Percentiles rank a stretch among this genome's conserved stretches.
These are phyloP conservation scores for Hyphopichia khmerensis DNA, from an alignment of 1,139 yeast genomes.

Conservation along the genomic window DNA sequence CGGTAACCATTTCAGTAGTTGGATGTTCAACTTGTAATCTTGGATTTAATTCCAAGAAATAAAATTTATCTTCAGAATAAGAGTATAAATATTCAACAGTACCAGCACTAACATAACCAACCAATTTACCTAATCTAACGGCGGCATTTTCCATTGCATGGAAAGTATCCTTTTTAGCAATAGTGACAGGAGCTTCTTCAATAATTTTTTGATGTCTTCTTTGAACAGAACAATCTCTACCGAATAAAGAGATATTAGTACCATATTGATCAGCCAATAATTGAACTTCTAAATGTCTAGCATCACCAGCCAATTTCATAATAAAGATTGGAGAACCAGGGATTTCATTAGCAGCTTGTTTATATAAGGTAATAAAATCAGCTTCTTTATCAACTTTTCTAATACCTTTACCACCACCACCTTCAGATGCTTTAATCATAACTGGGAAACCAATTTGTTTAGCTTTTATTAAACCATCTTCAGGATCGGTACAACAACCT, in stretches of 20 bases:
- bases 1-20: slow-evolving; percentile 98
- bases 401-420: slow-evolving; percentile 99
- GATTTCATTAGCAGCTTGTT: slow-evolving; percentile 90
- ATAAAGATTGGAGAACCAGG: slow-evolving; percentile 96
- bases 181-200: slow-evolving; percentile 95
- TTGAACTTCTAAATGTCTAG: slow-evolving; percentile 95
- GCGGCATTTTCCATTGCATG: slow-evolving; percentile 94
- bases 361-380: slow-evolving; percentile 67
- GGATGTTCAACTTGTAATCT: slow-evolving; percentile 99
- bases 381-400: slow-evolving; percentile 83
- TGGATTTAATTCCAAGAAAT: slow-evolving; percentile 94
- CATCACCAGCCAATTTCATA: slow-evolving; percentile 92
- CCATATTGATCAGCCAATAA: slow-evolving; percentile 94
- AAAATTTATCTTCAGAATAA: slow-evolving; percentile 89
- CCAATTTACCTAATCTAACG: slow-evolving; percentile 90
- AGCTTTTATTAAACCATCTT: slow-evolving; percentile 85
- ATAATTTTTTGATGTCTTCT: slow-evolving; percentile 96
- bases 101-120: slow-evolving; percentile 98
- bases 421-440: slow-evolving; percentile 96
- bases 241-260: slow-evolving; percentile 87
- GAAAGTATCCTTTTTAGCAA: slow-evolving; percentile 86
- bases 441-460: slow-evolving; percentile 89
- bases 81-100: slow-evolving; percentile 96
- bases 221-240: slow-evolving; percentile 96
- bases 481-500: slow-evolving; percentile 86